These are phyloP conservation scores for Trichocladium antarcticum DNA, from an alignment of 495 filamentous ascomycete species.

Conservation along the genomic window DNA sequence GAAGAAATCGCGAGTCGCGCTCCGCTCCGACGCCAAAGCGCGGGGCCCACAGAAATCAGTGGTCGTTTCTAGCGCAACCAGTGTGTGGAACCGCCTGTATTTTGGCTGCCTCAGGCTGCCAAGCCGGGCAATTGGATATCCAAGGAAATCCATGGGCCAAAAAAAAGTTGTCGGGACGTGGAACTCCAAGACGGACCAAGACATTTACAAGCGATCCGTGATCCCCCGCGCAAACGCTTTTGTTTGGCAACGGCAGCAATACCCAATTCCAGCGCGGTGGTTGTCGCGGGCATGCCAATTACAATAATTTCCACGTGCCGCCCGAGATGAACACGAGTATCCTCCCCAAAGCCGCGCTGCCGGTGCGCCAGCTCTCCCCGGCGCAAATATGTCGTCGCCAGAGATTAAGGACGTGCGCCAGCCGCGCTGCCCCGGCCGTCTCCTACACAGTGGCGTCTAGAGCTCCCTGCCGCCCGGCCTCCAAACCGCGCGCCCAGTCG, in stretches of 20 bases:
- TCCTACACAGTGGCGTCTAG: slow-evolving; percentile 15
- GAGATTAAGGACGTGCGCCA: slow-evolving; percentile 24
- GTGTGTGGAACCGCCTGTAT: background rate
- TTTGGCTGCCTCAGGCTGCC: slow-evolving; percentile 21
- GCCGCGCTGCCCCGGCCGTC: background rate
- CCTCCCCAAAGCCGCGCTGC: slow-evolving; percentile 41
- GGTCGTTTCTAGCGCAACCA: slow-evolving; percentile 10
- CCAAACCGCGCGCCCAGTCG: background rate
- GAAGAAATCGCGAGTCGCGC: slow-evolving; percentile 21
- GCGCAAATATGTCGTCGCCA: slow-evolving; percentile 38
- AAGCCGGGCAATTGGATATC: slow-evolving; percentile 2
- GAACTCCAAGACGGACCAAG: background rate
- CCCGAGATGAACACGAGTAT: slow-evolving; percentile 41
- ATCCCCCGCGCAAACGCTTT: background rate
- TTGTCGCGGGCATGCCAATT: slow-evolving; percentile 9
- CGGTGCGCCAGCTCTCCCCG: slow-evolving; percentile 40
- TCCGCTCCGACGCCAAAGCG: slow-evolving; percentile 5
- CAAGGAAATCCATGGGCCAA: slow-evolving; percentile 1
- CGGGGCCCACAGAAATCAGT: slow-evolving; percentile 14
- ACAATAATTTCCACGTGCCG: background rate
- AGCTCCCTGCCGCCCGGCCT: slow-evolving; percentile 1
- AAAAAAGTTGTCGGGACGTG: slow-evolving; percentile 17
- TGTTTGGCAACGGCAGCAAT: slow-evolving; percentile 1
- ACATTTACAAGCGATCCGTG: background rate
- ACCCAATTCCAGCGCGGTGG: background rate